These are phyloP conservation scores for Wallacemonas sp. DNA, from an alignment of 208 protist genomes.

Conservation along the genomic window DNA sequence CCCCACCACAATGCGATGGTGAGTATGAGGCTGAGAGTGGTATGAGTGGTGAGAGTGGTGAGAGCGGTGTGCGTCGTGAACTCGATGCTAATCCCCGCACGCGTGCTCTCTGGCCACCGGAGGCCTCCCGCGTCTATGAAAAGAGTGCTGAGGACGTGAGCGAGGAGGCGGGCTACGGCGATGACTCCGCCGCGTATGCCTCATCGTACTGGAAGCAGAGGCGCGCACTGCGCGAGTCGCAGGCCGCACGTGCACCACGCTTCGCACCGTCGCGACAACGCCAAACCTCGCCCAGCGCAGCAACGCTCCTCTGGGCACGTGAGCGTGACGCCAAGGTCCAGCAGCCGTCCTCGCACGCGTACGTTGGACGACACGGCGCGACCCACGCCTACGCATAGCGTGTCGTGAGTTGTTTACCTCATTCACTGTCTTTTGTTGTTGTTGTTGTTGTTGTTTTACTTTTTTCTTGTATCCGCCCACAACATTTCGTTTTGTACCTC, in stretches of 20 bases:
- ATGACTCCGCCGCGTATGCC: neutral
- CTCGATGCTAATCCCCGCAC: neutral
- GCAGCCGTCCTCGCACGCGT: neutral
- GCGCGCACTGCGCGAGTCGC: neutral
- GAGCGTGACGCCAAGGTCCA: neutral
- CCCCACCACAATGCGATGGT: neutral
- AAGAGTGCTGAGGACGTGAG: neutral
- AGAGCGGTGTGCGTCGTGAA: neutral
- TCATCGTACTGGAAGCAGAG: conserved; percentile 2
- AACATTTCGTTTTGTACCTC: no score
- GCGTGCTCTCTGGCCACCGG: neutral
- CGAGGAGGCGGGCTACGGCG: neutral
- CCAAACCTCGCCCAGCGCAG: no score
- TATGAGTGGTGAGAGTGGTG: no score
- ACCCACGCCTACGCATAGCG: neutral
- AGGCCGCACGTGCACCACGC: no score
- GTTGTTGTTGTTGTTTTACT: conserved; percentile 20
- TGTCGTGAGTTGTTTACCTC: neutral
- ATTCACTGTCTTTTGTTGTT: conserved; percentile 14
- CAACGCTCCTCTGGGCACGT: neutral
- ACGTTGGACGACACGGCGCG: neutral
- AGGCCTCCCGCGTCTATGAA: neutral
- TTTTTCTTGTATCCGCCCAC: conserved; percentile 6
- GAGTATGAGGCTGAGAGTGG: neutral
- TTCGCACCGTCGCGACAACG: no score